Conservation (phyloP, 495 filamentous ascomycete species). For the Neurospora hispaniola region DNA sequence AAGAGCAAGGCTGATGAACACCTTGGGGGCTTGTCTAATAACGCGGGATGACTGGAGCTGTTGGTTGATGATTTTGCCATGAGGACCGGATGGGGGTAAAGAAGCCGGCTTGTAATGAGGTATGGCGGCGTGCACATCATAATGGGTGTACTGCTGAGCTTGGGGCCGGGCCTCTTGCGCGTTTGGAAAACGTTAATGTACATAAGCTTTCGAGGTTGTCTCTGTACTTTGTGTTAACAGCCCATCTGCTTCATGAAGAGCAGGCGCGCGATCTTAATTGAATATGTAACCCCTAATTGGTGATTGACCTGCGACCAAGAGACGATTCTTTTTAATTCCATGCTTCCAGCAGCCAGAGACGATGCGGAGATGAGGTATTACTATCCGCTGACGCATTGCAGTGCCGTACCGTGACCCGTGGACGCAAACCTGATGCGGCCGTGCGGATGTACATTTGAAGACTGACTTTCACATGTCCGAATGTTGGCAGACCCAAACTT, state of each 20-base stretch:
- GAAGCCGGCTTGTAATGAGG: not conserved
- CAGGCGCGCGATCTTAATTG: not conserved
- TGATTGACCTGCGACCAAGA: not conserved
- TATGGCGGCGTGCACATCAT: not conserved
- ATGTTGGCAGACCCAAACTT: not conserved
- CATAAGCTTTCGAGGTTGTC: not conserved
- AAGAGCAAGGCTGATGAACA: not conserved
- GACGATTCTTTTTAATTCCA: not conserved
- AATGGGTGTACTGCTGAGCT: not conserved
- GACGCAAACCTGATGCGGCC: not conserved
- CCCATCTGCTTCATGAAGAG: not conserved
- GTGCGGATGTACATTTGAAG: not conserved
- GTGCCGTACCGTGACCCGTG: not conserved
- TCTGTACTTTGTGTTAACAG: not conserved
- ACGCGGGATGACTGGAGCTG: not conserved
- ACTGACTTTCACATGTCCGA: not conserved
- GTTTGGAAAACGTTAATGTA: not conserved
- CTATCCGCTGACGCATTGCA: not conserved
- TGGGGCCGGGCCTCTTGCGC: not conserved
- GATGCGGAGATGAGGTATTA: not conserved
- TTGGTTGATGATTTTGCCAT: not conserved
- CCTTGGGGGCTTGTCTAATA: not conserved
- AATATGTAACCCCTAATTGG: not conserved
- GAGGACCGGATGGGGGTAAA: not conserved
- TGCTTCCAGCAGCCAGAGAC: not conserved